phyloP scores from a whole-genome alignment of 768 basidiomycete genomes.

The Stropharia rugosoannulata region DNA sequence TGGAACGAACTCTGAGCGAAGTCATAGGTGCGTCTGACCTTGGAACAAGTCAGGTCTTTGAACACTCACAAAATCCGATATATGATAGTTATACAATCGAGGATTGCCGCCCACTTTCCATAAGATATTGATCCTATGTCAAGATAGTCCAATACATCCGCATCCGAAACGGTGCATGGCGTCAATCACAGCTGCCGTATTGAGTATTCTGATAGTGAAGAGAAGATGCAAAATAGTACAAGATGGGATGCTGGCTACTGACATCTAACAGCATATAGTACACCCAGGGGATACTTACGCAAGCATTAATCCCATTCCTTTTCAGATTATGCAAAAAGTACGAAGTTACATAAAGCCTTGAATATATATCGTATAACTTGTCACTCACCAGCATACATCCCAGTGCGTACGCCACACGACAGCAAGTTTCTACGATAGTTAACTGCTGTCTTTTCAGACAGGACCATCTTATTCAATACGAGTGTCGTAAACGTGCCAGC shows the following conservation, averaged over 20 bases:
- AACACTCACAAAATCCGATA: conserved; percentile 41
- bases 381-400: conserved; percentile 49
- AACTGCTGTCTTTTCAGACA: conserved; percentile 42
- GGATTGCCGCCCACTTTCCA: conserved; percentile 42
- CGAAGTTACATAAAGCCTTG: too few relatives aligned
- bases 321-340: not conserved
- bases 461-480: conserved; percentile 41
- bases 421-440: conserved; percentile 57
- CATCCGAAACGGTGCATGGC: conserved; percentile 48
- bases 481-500: conserved; percentile 27
- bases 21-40: too few relatives aligned
- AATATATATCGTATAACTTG: not conserved
- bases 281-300: conserved; percentile 29
- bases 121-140: conserved; percentile 42
- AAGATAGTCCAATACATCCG: conserved; percentile 49
- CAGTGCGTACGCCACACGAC: conserved; percentile 55
- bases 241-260: conserved; percentile 60
- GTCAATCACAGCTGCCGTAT: conserved; percentile 32
- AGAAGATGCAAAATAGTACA: conserved; percentile 25
- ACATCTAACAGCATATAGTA: conserved; percentile 35
- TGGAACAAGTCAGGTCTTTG: too few relatives aligned
- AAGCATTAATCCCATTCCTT: conserved; percentile 44
- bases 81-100: conserved; percentile 45
- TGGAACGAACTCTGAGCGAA: too few relatives aligned
- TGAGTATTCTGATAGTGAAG: not conserved